Percentiles rank a stretch among this genome's conserved stretches.
These are phyloP conservation scores for Geoglossum glabrum DNA, from an alignment of 495 filamentous ascomycete species.

Conservation along the genomic window DNA sequence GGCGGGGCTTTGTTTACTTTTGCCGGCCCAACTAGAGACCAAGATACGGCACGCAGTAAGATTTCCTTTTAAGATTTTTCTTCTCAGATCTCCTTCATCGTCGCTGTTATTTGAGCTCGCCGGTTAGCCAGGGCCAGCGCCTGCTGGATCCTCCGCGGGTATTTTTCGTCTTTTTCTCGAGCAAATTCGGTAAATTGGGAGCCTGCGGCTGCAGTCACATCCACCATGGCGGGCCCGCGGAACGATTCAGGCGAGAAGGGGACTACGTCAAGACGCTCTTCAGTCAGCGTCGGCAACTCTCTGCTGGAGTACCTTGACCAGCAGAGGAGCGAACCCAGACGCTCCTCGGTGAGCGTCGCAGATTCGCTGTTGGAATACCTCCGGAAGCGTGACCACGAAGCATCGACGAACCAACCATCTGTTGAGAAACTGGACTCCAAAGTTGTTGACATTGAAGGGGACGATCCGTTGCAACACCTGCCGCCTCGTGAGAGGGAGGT, in stretches of 20 bases:
- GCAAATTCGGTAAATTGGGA: neutral
- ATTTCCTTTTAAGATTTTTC: no score
- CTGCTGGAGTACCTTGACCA: neutral
- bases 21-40: neutral
- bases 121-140: no score
- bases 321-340: no score
- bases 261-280: neutral
- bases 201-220: neutral
- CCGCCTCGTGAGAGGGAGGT: slow-evolving; percentile 43
- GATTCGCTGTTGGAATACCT: neutral
- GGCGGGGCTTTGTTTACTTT: neutral
- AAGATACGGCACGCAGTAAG: neutral
- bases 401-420: neutral
- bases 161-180: neutral
- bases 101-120: no score
- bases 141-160: neutral
- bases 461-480: slow-evolving; percentile 29
- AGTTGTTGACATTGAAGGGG: slow-evolving; percentile 19
- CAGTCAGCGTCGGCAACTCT: neutral
- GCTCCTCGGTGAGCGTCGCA: no score
- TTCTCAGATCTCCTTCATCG: no score
- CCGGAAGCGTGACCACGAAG: neutral
- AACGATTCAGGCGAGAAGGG: neutral
- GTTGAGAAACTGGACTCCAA: slow-evolving; percentile 33
- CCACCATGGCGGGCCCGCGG: neutral